Evolutionary conservation across 2,329 filamentous ascomycete species (phyloP), one percentile per base, ranked within the genome.

Genomic region (Thelonectria blattea): DNA sequence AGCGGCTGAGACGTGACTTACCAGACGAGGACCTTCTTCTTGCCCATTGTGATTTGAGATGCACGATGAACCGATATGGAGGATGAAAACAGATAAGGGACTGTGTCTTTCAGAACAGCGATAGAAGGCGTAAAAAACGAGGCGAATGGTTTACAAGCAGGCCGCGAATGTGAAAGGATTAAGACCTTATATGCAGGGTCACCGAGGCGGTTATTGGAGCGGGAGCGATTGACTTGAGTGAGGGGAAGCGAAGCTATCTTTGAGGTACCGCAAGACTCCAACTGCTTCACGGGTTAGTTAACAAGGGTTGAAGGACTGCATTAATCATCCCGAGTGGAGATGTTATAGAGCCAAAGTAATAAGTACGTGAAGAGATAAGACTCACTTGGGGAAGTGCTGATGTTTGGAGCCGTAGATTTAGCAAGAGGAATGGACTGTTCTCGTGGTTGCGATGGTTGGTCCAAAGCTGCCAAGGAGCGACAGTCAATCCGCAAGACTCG

Each of bases 1-100:
- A 30, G 22, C 14, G 24, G n/a, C n/a, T n/a, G n/a, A n/a, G 8
- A 9, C 4, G 7, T 17, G 15, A 42, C 60, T 43, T 51, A 65
- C 63, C 61, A 58, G 34, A 74, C 70, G 51, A 77, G 71, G 65
- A 76, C 75, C 32, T 74, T 72, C 65, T 76, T 76, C 65, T 75
- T 76, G 41, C 69, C 73, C 75, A 76, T 76, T 8, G n/a, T 58
- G 12, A 18, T 22, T n/a, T n/a, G 22, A 24, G n/a, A n/a, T n/a
- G n/a, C n/a, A n/a, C n/a, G n/a, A n/a, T n/a, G n/a, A n/a, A n/a
- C n/a, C n/a, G n/a, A n/a, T n/a, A n/a, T n/a, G n/a, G n/a, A n/a
- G n/a, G n/a, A n/a, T n/a, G n/a, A n/a, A n/a, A n/a, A n/a, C n/a
- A n/a, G n/a, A n/a, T n/a, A n/a, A 22, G 5, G 11, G 6, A 18